These are phyloP conservation scores for Trametes versicolor DNA, from an alignment of 1,284 basidiomycete species.

Conservation along the genomic window DNA sequence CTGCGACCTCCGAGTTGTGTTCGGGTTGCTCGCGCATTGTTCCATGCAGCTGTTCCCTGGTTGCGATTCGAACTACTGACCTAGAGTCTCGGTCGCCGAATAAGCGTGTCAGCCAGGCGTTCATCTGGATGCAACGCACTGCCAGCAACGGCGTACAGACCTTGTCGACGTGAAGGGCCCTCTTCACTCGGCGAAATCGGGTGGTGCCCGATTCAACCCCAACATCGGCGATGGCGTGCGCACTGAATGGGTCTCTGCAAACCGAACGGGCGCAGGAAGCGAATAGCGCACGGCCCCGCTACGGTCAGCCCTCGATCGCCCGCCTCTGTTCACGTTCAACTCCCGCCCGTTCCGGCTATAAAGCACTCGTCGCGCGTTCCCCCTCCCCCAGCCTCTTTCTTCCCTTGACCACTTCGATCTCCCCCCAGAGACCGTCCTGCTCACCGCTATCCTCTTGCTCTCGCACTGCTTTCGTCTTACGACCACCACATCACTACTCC, in stretches of 20 bases:
- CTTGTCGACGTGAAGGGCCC: conserved; percentile 8
- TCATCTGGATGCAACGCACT: too few species aligned
- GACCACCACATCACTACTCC: conserved; percentile 38
- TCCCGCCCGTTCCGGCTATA: conserved; percentile 28
- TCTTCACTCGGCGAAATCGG: conserved; percentile 9
- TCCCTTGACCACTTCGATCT: conserved; percentile 36
- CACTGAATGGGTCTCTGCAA: neutral
- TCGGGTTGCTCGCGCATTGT: neutral
- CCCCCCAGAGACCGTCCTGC: conserved; percentile 29
- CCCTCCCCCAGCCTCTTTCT: conserved; percentile 31
- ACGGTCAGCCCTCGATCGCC: conserved; percentile 21
- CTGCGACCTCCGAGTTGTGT: neutral
- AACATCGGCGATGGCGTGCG: conserved; percentile 13
- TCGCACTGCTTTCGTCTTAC: conserved; percentile 36
- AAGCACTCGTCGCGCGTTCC: conserved; percentile 13
- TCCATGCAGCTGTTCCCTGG: neutral
- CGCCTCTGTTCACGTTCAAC: conserved; percentile 17
- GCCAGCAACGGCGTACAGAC: neutral
- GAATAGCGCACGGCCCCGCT: conserved; percentile 11
- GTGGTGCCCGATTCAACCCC: neutral
- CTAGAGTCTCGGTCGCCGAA: neutral
- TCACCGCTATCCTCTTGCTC: conserved; percentile 34
- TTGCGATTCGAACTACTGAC: neutral
- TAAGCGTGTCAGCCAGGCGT: neutral
- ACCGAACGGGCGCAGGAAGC: conserved; percentile 12